Evolutionary conservation across 805 yeast genomes (phyloP).

Genomic region (Saturnispora sanitii): DNA sequence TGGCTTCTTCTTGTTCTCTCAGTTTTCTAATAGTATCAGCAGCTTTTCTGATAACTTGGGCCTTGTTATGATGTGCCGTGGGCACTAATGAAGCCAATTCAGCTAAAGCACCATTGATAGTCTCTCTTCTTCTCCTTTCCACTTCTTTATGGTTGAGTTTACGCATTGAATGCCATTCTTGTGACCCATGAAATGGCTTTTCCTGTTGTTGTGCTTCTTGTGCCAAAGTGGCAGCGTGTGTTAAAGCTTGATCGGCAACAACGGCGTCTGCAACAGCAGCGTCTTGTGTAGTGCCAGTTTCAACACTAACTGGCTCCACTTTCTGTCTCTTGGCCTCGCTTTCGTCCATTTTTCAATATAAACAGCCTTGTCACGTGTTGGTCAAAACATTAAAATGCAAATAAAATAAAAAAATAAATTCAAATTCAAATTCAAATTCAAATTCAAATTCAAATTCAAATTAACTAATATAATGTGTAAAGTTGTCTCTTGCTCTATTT

Average conservation of each 20-base stretch:
- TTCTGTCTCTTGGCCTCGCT: too few species aligned
- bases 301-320: too few species aligned
- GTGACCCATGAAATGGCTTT: slow-evolving; percentile 38
- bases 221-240: slow-evolving; percentile 1
- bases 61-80: slow-evolving; percentile 77
- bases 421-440: too few species aligned
- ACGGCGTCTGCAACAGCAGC: too few species aligned
- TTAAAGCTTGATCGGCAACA: background rate
- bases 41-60: slow-evolving; percentile 79
- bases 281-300: too few species aligned
- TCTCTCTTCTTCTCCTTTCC: slow-evolving; percentile 84
- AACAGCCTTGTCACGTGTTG: too few species aligned
- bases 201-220: background rate
- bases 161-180: slow-evolving; percentile 76
- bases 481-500: slow-evolving; percentile 26
- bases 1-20: slow-evolving; percentile 81
- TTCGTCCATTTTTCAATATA: too few species aligned
- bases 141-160: slow-evolving; percentile 93
- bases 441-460: background rate
- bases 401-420: too few species aligned
- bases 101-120: slow-evolving; percentile 78
- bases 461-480: slow-evolving; percentile 28
- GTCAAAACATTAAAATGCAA: too few species aligned
- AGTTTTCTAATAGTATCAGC: slow-evolving; percentile 84
- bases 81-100: slow-evolving; percentile 73